These are phyloP conservation scores for Abelmoschus esculentus DNA, from an alignment of 345 rosid genomes.

Conservation along the genomic window DNA sequence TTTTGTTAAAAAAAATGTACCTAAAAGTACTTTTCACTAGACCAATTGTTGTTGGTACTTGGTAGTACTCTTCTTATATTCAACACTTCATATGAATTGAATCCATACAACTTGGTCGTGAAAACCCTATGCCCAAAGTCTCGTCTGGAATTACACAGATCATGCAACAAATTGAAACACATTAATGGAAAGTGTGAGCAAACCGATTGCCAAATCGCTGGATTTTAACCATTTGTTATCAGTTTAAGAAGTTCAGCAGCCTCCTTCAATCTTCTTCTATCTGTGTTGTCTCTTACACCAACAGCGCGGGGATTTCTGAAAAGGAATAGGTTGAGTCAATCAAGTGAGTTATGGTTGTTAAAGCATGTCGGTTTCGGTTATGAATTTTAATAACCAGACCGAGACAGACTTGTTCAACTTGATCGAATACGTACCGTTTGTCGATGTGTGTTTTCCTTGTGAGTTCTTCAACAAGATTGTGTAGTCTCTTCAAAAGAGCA, in stretches of 20 bases:
- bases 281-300: conserved; percentile 41
- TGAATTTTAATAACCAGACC: neutral
- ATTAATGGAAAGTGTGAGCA: neutral
- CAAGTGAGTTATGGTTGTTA: neutral
- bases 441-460: conserved; percentile 44
- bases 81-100: too few species aligned
- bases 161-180: neutral
- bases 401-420: neutral
- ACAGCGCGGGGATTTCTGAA: conserved; percentile 43
- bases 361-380: too few species aligned
- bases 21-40: too few species aligned
- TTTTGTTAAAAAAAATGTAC: too few species aligned
- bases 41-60: too few species aligned
- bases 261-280: conserved; percentile 45
- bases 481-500: conserved; percentile 56
- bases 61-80: too few species aligned
- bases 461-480: conserved; percentile 61
- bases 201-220: neutral
- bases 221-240: conserved; percentile 17
- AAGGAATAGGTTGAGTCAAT: neutral
- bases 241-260: conserved; percentile 52
- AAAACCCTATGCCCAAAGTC: too few species aligned
- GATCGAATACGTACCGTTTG: conserved; percentile 26
- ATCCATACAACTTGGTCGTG: too few species aligned
- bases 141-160: neutral